A percentile compares a stretch with the other conserved stretches of the same genome.
phyloP scores from a whole-genome alignment of 768 basidiomycete genomes.

The Trametes gibbosa region DNA sequence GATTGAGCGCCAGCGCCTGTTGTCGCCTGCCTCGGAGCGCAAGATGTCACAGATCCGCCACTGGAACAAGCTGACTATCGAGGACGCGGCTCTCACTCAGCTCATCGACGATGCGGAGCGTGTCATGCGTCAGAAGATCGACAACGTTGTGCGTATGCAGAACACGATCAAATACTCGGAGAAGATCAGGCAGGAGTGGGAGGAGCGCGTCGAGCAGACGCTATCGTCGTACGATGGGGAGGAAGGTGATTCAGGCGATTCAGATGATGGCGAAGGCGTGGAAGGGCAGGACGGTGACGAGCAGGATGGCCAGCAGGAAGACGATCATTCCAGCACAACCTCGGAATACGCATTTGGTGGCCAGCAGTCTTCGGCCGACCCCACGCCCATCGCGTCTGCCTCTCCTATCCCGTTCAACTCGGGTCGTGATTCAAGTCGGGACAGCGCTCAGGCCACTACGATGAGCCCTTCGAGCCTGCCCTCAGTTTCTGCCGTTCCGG shows the following conservation, averaged over 20 bases:
- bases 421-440: constrained; percentile 13
- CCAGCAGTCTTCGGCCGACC: constrained; percentile 49
- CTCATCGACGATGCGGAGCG: constrained; percentile 87
- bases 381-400: constrained; percentile 65
- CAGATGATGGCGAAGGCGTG: constrained; percentile 35
- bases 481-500: constrained; percentile 29
- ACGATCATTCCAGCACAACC: constrained; percentile 59
- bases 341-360: constrained; percentile 62
- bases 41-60: constrained; percentile 79
- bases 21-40: constrained; percentile 87
- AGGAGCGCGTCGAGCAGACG: constrained; percentile 75
- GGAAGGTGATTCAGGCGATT: constrained; percentile 44
- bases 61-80: constrained; percentile 84
- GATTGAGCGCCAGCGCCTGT: constrained; percentile 86
- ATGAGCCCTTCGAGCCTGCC: constrained; percentile 24
- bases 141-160: constrained; percentile 93
- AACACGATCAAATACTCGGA: constrained; percentile 97
- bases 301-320: constrained; percentile 28
- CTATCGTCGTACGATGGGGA: constrained; percentile 61
- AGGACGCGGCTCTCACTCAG: constrained; percentile 80
- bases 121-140: constrained; percentile 89
- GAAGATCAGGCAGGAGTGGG: constrained; percentile 97
- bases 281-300: constrained; percentile 20
- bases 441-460: constrained; percentile 9
- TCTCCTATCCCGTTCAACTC: constrained; percentile 37